phyloP scores from a whole-genome alignment of 768 basidiomycete species.

The Xanthoconium stramineum region DNA sequence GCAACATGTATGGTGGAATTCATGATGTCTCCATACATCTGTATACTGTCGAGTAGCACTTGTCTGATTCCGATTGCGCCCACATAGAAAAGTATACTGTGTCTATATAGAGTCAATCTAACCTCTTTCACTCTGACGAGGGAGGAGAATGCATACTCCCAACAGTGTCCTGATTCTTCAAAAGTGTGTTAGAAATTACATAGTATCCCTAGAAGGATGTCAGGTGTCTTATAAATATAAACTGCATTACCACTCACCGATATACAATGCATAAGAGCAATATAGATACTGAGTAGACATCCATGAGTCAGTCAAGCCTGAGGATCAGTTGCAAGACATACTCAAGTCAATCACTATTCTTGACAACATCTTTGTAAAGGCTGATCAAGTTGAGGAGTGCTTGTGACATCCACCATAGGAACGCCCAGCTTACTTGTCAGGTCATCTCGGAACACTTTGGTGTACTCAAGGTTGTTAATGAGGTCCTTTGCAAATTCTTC shows the following conservation, averaged over 20 bases:
- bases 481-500: not conserved
- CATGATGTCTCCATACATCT: not conserved
- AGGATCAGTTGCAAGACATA: not conserved
- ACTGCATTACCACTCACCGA: not conserved
- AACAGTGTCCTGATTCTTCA: not conserved
- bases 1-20: not conserved
- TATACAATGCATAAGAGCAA: slow-evolving; percentile 2
- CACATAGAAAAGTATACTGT: not conserved
- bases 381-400: not conserved
- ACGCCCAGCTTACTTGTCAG: not conserved
- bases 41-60: not conserved
- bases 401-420: not conserved
- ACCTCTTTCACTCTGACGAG: no score
- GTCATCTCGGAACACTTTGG: not conserved
- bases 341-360: slow-evolving; percentile 3
- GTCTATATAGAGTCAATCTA: not conserved
- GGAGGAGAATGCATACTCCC: not conserved
- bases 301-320: not conserved
- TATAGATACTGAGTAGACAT: not conserved
- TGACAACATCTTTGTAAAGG: not conserved
- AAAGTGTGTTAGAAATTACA: not conserved
- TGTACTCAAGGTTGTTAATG: not conserved
- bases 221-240: no score
- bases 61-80: not conserved
- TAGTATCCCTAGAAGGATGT: not conserved